A percentile compares a stretch with the other conserved stretches of the same genome.
These are phyloP conservation scores for Nepenthes alata DNA, from an alignment of 179 eudicot species.

Conservation along the genomic window DNA sequence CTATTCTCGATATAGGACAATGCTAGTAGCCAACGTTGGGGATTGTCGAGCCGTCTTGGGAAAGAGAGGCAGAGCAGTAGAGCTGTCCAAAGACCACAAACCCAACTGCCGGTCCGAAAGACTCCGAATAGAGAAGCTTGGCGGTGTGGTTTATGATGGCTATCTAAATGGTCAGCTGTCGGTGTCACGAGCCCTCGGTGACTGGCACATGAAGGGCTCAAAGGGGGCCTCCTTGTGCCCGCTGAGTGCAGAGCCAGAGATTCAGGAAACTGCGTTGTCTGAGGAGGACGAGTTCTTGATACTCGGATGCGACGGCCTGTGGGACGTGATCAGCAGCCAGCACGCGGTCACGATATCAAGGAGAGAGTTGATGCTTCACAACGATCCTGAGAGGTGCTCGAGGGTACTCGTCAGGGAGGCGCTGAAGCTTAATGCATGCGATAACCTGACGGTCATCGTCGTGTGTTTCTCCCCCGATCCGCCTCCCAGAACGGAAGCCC, in stretches of 20 bases:
- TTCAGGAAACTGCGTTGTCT: conserved; percentile 20
- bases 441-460: conserved; percentile 8
- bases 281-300: conserved; percentile 59
- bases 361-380: conserved; percentile 27
- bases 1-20: conserved; percentile 9
- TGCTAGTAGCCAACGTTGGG: conserved; percentile 56
- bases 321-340: conserved; percentile 56
- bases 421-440: conserved; percentile 8
- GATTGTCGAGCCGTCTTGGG: conserved; percentile 62
- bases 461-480: conserved; percentile 10
- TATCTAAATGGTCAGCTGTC: conserved; percentile 47
- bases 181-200: conserved; percentile 57
- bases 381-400: conserved; percentile 38
- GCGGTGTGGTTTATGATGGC: conserved; percentile 31
- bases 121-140: conserved; percentile 35
- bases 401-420: conserved; percentile 25
- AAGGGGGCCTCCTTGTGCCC: conserved; percentile 25
- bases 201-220: conserved; percentile 45
- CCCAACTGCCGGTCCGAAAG: conserved; percentile 27
- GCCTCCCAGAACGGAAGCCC: conserved; percentile 6
- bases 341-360: conserved; percentile 38
- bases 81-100: conserved; percentile 45
- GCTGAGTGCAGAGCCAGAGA: conserved; percentile 45
- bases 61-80: conserved; percentile 38
- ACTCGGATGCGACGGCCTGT: conserved; percentile 51